Evolutionary conservation across 176 grass and related monocot species (phyloP).

Genomic region (Eragrostis nindensis): DNA sequence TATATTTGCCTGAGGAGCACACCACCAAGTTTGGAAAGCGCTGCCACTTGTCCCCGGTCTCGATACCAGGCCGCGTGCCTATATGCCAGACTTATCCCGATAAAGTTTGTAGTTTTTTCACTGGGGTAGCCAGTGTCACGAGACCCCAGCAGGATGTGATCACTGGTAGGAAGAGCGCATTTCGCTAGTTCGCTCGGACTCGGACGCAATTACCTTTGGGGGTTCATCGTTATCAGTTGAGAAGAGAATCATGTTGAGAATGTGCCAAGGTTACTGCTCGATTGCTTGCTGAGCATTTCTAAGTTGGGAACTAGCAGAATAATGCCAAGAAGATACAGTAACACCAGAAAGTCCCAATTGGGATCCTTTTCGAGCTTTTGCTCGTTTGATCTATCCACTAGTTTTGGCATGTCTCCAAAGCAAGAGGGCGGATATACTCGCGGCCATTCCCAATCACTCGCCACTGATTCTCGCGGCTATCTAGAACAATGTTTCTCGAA

Average conservation of each 20-base stretch:
- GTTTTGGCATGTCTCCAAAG: conserved; percentile 18
- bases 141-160: conserved; percentile 32
- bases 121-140: conserved; percentile 1
- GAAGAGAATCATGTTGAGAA: neutral
- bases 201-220: neutral
- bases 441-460: neutral
- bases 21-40: neutral
- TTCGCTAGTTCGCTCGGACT: neutral
- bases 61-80: neutral
- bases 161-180: neutral
- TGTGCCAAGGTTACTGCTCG: neutral
- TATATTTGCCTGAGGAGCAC: neutral
- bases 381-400: neutral
- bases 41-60: conserved; percentile 33
- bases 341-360: neutral
- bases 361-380: conserved; percentile 17
- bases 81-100: conserved; percentile 13
- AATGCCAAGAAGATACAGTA: neutral
- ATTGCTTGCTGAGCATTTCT: neutral
- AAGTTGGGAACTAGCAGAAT: neutral
- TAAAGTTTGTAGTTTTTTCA: neutral
- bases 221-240: conserved; percentile 31
- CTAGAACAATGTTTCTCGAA: conserved; percentile 28
- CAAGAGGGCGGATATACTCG: neutral
- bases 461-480: neutral